Percentiles rank a stretch among this genome's conserved stretches.
Evolutionary conservation across 208 protist species (phyloP).

Genomic region (Spongospora subterranea): DNA sequence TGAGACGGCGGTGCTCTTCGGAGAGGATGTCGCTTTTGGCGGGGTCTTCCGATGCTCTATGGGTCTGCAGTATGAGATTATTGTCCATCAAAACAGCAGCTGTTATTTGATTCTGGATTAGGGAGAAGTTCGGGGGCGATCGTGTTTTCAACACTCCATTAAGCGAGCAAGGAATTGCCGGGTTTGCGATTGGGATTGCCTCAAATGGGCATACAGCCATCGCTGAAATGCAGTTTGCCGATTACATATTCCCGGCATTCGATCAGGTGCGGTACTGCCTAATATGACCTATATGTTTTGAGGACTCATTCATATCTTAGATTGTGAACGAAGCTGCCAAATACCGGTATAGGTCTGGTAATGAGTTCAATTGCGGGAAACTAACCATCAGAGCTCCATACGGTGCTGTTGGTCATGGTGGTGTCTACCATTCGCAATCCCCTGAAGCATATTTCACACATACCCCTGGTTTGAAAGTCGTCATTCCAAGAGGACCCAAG

Average conservation of each 20-base stretch:
- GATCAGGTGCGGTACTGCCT: constrained; percentile 78
- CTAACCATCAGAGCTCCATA: constrained; percentile 92
- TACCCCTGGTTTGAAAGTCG: constrained; percentile 85
- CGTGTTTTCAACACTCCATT: constrained; percentile 95
- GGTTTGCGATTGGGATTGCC: constrained; percentile 93
- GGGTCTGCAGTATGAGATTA: constrained; percentile 62
- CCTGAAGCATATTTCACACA: constrained; percentile 94
- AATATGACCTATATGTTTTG: not conserved
- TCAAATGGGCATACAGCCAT: constrained; percentile 84
- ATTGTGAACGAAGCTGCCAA: constrained; percentile 98
- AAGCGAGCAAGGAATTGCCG: constrained; percentile 94
- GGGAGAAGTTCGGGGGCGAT: constrained; percentile 83
- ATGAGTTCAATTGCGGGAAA: constrained; percentile 86
- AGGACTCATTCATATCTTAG: constrained; percentile 68
- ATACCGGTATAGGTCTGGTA: constrained; percentile 90
- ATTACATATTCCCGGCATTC: constrained; percentile 98
- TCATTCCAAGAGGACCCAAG: constrained; percentile 77
- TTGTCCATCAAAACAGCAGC: not conserved
- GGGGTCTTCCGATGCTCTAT: constrained; percentile 93
- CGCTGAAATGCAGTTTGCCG: constrained; percentile 97
- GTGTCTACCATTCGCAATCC: constrained; percentile 87
- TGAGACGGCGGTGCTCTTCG: constrained; percentile 81
- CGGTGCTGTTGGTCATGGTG: constrained; percentile 95
- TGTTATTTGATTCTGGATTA: not conserved
- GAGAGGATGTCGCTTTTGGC: constrained; percentile 96